Percentiles rank a stretch among this genome's conserved stretches.
Conservation (phyloP, 176 grass and related monocot genomes). For the Zea luxurians region DNA sequence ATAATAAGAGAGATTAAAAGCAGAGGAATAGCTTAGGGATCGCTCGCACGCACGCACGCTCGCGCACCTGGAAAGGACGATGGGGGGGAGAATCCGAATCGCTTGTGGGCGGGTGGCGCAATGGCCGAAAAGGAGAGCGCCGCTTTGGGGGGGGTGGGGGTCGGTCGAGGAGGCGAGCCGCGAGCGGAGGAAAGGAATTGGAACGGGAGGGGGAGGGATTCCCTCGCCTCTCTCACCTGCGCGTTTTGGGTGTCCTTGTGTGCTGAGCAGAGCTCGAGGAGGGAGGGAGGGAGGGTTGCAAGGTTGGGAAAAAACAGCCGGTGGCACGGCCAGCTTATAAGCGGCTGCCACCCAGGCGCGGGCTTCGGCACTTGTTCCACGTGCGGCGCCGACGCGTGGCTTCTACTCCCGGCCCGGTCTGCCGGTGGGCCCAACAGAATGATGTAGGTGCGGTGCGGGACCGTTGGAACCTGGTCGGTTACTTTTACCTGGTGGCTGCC, state of each 20-base stretch:
- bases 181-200: slow-evolving; percentile 15
- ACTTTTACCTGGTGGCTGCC: neutral
- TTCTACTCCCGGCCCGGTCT: neutral
- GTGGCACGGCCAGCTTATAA: slow-evolving; percentile 7
- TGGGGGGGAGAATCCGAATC: slow-evolving; percentile 31
- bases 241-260: neutral
- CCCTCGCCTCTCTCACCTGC: neutral
- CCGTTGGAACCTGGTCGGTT: slow-evolving; percentile 21
- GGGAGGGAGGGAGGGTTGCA: neutral
- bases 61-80: slow-evolving; percentile 1
- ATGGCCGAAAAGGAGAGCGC: neutral
- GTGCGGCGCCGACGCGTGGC: slow-evolving; percentile 40
- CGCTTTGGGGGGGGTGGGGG: neutral
- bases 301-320: neutral
- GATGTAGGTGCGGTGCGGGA: neutral
- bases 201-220: slow-evolving; percentile 1
- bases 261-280: slow-evolving; percentile 26
- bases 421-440: slow-evolving; percentile 33
- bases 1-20: neutral
- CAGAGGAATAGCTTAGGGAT: neutral
- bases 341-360: neutral
- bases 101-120: slow-evolving; percentile 13
- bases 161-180: neutral
- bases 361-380: slow-evolving; percentile 21
- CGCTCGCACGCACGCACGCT: neutral